Evolutionary conservation across 768 basidiomycete species (phyloP).

Genomic region (Phlegmacium glaucopus): DNA sequence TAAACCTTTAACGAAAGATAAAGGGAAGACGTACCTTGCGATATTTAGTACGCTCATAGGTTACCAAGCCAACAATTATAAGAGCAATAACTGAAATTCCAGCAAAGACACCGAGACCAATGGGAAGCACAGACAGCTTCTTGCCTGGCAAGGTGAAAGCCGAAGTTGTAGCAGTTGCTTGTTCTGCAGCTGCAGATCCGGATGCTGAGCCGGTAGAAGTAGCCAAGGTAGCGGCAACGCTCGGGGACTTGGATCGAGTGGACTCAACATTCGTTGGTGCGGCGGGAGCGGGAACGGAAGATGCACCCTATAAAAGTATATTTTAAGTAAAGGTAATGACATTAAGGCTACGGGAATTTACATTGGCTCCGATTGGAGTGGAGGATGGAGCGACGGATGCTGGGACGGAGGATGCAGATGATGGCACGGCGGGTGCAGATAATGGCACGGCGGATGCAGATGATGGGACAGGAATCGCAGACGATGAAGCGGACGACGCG

Average conservation of each 20-base stretch:
- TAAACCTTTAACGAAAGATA: background rate
- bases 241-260: conserved; percentile 2
- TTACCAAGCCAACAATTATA: conserved; percentile 79
- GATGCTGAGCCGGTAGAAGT: conserved; percentile 15
- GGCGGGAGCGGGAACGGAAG: conserved; percentile 12
- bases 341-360: conserved; percentile 1
- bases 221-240: conserved; percentile 13
- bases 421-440: conserved; percentile 5
- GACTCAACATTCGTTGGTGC: conserved; percentile 7
- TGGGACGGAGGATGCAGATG: conserved; percentile 8
- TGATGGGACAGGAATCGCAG: conserved; percentile 5
- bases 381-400: conserved; percentile 5
- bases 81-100: conserved; percentile 84
- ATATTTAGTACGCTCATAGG: conserved; percentile 84
- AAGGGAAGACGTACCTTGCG: conserved; percentile 56
- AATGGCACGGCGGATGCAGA: conserved; percentile 2
- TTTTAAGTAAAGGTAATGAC: background rate
- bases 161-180: conserved; percentile 31
- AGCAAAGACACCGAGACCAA: conserved; percentile 81
- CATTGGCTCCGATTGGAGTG: conserved; percentile 13
- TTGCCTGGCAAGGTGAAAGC: conserved; percentile 70
- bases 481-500: background rate
- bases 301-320: conserved; percentile 11
- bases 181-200: conserved; percentile 30
- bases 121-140: conserved; percentile 69